Percentiles rank a stretch among this genome's conserved stretches.
Evolutionary conservation across 2,329 filamentous ascomycete species (phyloP).

Genomic region (Trichophyton rubrum): DNA sequence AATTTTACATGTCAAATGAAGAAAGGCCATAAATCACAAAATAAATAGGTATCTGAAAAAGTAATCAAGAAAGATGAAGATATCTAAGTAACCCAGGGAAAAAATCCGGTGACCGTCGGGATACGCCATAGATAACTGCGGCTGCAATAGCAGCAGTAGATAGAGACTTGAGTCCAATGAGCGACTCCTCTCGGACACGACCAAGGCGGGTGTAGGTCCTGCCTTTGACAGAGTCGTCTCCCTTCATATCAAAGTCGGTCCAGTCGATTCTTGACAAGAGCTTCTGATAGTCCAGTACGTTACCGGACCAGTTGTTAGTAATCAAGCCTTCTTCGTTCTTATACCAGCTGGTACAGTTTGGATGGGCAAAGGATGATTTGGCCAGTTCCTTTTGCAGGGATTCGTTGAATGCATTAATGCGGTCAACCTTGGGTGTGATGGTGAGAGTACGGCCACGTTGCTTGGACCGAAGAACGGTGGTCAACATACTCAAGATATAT

Average conservation of each 20-base stretch:
- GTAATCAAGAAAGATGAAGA: not conserved
- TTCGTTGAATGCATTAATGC: constrained; percentile 35
- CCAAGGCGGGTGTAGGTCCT: constrained; percentile 13
- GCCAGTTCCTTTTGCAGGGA: constrained; percentile 35
- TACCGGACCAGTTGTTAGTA: constrained; percentile 46
- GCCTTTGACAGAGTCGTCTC: constrained; percentile 13
- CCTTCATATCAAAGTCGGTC: constrained; percentile 18
- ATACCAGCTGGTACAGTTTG: constrained; percentile 45
- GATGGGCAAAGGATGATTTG: constrained; percentile 41
- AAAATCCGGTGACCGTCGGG: constrained; percentile 8
- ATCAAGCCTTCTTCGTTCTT: constrained; percentile 43
- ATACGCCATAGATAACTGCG: constrained; percentile 27
- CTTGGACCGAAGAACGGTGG: constrained; percentile 37
- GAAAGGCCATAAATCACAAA: not conserved
- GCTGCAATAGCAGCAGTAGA: constrained; percentile 61
- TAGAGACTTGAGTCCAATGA: constrained; percentile 16
- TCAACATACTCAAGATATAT: constrained; percentile 42
- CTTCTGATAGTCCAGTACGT: constrained; percentile 45
- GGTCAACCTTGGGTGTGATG: constrained; percentile 33
- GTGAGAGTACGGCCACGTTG: constrained; percentile 25
- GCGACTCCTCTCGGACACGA: constrained; percentile 25
- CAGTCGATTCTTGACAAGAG: constrained; percentile 20
- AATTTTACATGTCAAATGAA: not conserved
- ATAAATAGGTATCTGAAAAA: not conserved
- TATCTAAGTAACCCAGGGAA: constrained; percentile 6